Percentiles rank a stretch among this genome's conserved stretches.
phyloP scores from a whole-genome alignment of 352 stramenopile genomes.

The Phytophthora sp. region DNA sequence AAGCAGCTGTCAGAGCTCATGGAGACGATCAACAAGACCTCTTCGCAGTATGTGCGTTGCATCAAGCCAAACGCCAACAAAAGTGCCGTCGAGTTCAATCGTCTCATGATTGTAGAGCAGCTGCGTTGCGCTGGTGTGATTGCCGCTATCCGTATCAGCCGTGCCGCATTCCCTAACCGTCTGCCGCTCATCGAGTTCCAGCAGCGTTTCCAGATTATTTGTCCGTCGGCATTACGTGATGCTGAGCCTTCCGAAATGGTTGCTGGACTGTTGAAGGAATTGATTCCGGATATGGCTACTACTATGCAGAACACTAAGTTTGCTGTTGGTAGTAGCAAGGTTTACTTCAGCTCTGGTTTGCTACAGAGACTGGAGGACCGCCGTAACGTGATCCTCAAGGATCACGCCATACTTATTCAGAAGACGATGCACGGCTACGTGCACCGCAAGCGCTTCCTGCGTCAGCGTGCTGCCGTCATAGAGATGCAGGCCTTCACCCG shows the following conservation, averaged over 20 bases:
- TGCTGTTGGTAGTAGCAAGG: constrained; percentile 78
- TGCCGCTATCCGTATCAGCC: constrained; percentile 89
- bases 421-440: constrained; percentile 73
- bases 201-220: constrained; percentile 86
- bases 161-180: constrained; percentile 91
- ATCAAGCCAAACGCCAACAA: constrained; percentile 94
- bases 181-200: constrained; percentile 89
- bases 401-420: constrained; percentile 78
- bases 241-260: constrained; percentile 70
- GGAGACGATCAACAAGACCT: constrained; percentile 90
- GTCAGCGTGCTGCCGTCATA: constrained; percentile 49
- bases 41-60: constrained; percentile 88
- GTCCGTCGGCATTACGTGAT: constrained; percentile 65
- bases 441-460: constrained; percentile 61
- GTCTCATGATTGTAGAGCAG: constrained; percentile 88
- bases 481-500: constrained; percentile 61
- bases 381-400: constrained; percentile 74
- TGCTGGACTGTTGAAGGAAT: constrained; percentile 72
- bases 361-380: constrained; percentile 92
- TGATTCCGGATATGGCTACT: constrained; percentile 64
- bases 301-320: constrained; percentile 84
- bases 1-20: constrained; percentile 88
- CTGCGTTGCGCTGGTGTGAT: constrained; percentile 91
- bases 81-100: constrained; percentile 83
- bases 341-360: constrained; percentile 90